These are phyloP conservation scores for Vigna hirtella DNA, from an alignment of 306 rosid species.

Conservation along the genomic window DNA sequence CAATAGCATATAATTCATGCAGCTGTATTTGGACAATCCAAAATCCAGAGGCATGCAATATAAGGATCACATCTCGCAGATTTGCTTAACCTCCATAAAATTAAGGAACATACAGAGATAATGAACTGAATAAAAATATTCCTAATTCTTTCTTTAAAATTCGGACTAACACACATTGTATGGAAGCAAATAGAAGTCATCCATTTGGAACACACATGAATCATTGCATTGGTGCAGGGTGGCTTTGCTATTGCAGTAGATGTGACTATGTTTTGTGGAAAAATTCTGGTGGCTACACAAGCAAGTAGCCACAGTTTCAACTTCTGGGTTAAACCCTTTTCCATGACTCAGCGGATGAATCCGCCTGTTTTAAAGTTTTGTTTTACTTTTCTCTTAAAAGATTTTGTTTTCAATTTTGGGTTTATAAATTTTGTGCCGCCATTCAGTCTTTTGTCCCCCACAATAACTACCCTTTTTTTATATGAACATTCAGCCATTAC, in stretches of 20 bases:
- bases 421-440: background rate
- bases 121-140: background rate
- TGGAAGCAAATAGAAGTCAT: background rate
- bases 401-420: background rate
- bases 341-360: background rate
- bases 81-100: slow-evolving; percentile 26
- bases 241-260: background rate
- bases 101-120: slow-evolving; percentile 27
- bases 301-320: background rate
- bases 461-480: background rate
- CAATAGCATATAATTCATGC: slow-evolving; percentile 11
- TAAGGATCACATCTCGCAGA: slow-evolving; percentile 9
- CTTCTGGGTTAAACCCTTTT: background rate
- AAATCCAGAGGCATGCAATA: slow-evolving; percentile 26
- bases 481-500: background rate
- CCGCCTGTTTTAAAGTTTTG: background rate
- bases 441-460: background rate
- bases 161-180: background rate
- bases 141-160: background rate
- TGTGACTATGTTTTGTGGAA: background rate
- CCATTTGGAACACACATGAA: background rate
- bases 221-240: background rate
- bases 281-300: background rate
- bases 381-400: background rate
- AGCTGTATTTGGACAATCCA: slow-evolving; percentile 23